phyloP scores from a whole-genome alignment of 371 early-diverging fungal genomes.

The Mucor circinelloides region DNA sequence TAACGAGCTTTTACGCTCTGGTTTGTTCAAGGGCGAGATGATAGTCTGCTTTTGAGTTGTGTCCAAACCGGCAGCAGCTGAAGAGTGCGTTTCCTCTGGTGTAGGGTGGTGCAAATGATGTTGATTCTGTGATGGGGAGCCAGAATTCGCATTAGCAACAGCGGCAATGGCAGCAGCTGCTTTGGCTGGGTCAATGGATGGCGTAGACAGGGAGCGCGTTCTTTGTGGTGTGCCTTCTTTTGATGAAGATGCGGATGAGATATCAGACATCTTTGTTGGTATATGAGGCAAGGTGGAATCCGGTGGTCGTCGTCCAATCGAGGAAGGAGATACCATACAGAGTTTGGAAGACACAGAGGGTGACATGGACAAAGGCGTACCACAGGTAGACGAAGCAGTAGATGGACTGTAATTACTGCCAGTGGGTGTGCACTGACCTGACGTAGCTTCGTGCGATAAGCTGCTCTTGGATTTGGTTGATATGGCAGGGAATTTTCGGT shows the following conservation, averaged over 20 bases:
- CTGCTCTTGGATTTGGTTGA: constrained; percentile 7
- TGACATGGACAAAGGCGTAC: constrained; percentile 27
- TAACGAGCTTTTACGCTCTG: constrained; percentile 3
- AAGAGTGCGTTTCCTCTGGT: not conserved
- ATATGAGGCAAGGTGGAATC: constrained; percentile 26
- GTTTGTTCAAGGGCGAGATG: constrained; percentile 9
- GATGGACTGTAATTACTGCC: constrained; percentile 5
- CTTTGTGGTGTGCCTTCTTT: constrained; percentile 21
- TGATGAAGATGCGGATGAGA: constrained; percentile 17
- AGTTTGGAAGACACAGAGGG: constrained; percentile 30
- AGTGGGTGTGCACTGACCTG: constrained; percentile 17
- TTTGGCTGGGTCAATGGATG: constrained; percentile 20
- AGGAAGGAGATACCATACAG: constrained; percentile 16
- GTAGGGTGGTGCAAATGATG: not conserved
- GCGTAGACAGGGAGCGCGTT: constrained; percentile 24
- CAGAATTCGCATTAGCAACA: not conserved
- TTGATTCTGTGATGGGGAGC: not conserved
- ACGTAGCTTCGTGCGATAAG: constrained; percentile 1
- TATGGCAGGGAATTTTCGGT: constrained; percentile 14
- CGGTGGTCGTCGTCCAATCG: not conserved
- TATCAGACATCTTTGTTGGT: constrained; percentile 27
- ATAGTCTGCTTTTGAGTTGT: not conserved
- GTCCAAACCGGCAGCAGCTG: not conserved
- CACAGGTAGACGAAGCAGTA: constrained; percentile 14
- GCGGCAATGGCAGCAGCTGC: constrained; percentile 23